These are phyloP conservation scores for Tritrichomonas musculus DNA, from an alignment of 208 protist species.

Conservation along the genomic window DNA sequence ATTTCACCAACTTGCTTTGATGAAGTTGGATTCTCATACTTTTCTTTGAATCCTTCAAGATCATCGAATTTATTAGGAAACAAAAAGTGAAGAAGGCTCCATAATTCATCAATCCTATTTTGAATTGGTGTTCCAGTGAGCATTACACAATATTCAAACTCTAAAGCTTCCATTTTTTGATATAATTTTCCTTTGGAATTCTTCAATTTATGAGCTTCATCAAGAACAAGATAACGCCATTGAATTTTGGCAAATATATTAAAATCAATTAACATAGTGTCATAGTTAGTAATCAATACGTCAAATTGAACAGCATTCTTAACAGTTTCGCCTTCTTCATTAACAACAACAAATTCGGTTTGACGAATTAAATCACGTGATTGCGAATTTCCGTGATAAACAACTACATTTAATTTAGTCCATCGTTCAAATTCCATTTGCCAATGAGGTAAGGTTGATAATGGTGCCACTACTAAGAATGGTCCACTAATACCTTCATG, in stretches of 20 bases:
- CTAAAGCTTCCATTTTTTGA: slow-evolving; percentile 38
- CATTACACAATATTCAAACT: slow-evolving; percentile 30
- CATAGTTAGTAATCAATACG: slow-evolving; percentile 72
- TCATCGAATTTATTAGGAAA: slow-evolving; percentile 62
- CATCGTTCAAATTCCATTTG: slow-evolving; percentile 59
- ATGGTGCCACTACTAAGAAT: slow-evolving; percentile 61
- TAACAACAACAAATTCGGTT: neutral
- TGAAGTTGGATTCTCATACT: slow-evolving; percentile 36
- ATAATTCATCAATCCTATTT: slow-evolving; percentile 62
- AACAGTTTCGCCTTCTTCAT: neutral
- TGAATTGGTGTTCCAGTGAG: slow-evolving; percentile 62
- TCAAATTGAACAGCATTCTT: slow-evolving; percentile 54
- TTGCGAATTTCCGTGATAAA: slow-evolving; percentile 27
- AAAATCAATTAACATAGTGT: slow-evolving; percentile 48
- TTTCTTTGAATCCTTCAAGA: slow-evolving; percentile 49
- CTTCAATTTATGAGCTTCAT: slow-evolving; percentile 95
- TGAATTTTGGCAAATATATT: slow-evolving; percentile 36
- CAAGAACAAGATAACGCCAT: slow-evolving; percentile 90
- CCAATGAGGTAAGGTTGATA: slow-evolving; percentile 59
- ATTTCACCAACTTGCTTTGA: slow-evolving; percentile 45
- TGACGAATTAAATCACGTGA: neutral
- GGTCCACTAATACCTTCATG: slow-evolving; percentile 54
- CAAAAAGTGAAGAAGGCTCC: slow-evolving; percentile 54
- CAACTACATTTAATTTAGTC: slow-evolving; percentile 52
- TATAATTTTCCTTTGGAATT: slow-evolving; percentile 58